These are phyloP conservation scores for Phylloporus sp. DNA, from an alignment of 768 basidiomycete genomes.

Conservation along the genomic window DNA sequence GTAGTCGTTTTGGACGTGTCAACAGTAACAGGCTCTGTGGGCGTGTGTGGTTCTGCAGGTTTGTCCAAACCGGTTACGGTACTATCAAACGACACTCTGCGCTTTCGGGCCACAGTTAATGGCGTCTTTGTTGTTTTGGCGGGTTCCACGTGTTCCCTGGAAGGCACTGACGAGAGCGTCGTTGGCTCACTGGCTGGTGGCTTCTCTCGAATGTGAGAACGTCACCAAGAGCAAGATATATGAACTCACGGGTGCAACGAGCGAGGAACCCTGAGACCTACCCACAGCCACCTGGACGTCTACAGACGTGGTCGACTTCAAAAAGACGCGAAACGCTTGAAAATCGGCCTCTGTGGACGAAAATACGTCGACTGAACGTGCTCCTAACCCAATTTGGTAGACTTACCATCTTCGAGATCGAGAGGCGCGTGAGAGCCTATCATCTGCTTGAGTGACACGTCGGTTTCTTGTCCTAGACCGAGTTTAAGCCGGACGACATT, in stretches of 20 bases:
- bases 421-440: conserved; percentile 44
- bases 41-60: background rate
- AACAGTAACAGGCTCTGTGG: conserved; percentile 6
- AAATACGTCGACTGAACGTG: background rate
- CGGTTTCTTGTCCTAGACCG: conserved; percentile 36
- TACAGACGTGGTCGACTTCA: conserved; percentile 34
- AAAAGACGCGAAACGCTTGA: conserved; percentile 56
- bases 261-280: background rate
- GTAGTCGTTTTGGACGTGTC: background rate
- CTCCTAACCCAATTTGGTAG: background rate
- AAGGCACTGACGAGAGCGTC: background rate
- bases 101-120: conserved; percentile 21
- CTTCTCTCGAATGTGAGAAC: background rate
- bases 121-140: background rate
- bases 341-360: conserved; percentile 65
- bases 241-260: conserved; percentile 11
- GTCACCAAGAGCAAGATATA: background rate
- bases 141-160: background rate
- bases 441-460: conserved; percentile 45
- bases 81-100: conserved; percentile 16
- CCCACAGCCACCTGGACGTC: conserved; percentile 34
- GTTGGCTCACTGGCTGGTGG: background rate
- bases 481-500: conserved; percentile 59
- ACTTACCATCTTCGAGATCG: conserved; percentile 72
- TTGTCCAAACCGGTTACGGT: background rate